A percentile compares a stretch with the other conserved stretches of the same genome.
phyloP scores from a whole-genome alignment of 176 grass and related monocot species.

The Hsuehochloa calcarea region DNA sequence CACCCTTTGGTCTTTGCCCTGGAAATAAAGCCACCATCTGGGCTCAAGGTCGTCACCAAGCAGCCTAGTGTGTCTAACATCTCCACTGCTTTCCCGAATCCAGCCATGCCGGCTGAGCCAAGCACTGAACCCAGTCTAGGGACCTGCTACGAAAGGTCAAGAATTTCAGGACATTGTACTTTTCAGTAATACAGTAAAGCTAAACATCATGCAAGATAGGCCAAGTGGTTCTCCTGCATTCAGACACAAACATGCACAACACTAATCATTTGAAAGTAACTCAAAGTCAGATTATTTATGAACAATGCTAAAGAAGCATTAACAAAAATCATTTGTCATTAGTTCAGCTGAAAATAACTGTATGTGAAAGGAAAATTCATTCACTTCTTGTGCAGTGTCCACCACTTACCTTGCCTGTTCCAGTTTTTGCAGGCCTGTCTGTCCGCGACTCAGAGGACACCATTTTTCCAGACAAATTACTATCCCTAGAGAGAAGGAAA shows the following conservation, averaged over 20 bases:
- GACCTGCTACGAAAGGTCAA: slow-evolving; percentile 26
- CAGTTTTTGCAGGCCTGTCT: slow-evolving; percentile 20
- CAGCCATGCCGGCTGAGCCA: slow-evolving; percentile 61
- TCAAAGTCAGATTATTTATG: background rate
- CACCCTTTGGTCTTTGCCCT: slow-evolving; percentile 62
- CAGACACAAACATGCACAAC: background rate
- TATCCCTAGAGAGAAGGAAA: slow-evolving; percentile 21
- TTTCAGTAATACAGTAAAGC: background rate
- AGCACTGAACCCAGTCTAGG: slow-evolving; percentile 44
- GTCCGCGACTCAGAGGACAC: background rate
- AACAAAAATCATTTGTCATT: background rate
- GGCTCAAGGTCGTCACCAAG: slow-evolving; percentile 65
- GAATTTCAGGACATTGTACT: slow-evolving; percentile 8
- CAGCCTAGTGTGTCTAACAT: slow-evolving; percentile 79
- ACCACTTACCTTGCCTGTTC: slow-evolving; percentile 39
- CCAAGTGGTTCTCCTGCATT: background rate
- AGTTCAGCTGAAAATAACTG: background rate
- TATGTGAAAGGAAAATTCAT: background rate
- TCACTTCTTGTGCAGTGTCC: background rate
- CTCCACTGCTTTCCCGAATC: slow-evolving; percentile 85
- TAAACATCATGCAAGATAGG: background rate
- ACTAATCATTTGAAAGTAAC: slow-evolving; percentile 1
- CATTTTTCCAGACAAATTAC: slow-evolving; percentile 29
- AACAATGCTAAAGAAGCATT: background rate
- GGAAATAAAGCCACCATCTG: slow-evolving; percentile 60